phyloP scores from a whole-genome alignment of 2,329 filamentous ascomycete genomes.

The Phialemonium atrogriseum region DNA sequence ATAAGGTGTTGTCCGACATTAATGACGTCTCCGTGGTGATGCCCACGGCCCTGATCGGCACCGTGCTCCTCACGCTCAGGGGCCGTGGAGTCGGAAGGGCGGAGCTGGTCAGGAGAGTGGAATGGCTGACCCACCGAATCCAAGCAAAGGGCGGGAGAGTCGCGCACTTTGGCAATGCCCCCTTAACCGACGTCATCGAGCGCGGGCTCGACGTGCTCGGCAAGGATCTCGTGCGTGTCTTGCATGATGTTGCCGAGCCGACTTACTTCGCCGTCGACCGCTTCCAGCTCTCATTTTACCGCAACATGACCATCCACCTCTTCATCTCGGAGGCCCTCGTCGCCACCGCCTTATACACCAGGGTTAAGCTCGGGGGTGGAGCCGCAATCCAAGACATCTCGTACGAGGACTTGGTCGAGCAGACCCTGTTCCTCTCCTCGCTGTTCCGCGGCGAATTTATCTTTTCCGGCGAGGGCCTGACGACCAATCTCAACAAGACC shows the following conservation, averaged over 20 bases:
- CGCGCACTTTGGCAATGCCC: constrained; percentile 79
- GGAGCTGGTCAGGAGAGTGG: constrained; percentile 77
- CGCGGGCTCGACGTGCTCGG: constrained; percentile 87
- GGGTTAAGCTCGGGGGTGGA: constrained; percentile 84
- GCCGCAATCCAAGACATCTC: constrained; percentile 70
- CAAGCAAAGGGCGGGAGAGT: constrained; percentile 82
- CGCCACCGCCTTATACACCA: constrained; percentile 81
- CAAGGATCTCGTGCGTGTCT: constrained; percentile 73
- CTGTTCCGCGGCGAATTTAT: constrained; percentile 97
- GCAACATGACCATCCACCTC: constrained; percentile 98
- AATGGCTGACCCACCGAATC: constrained; percentile 81
- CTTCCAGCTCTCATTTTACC: constrained; percentile 96
- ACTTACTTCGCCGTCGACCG: constrained; percentile 93
- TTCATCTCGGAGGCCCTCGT: constrained; percentile 93
- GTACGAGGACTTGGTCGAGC: constrained; percentile 63
- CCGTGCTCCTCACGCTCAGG: constrained; percentile 80
- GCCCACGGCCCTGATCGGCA: constrained; percentile 94
- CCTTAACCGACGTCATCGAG: constrained; percentile 75
- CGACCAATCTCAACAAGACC: constrained; percentile 72
- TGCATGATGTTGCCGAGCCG: constrained; percentile 75
- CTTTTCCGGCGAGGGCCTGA: constrained; percentile 79
- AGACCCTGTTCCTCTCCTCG: constrained; percentile 84
- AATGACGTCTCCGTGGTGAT: constrained; percentile 96
- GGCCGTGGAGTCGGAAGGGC: constrained; percentile 84
- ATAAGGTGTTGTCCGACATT: constrained; percentile 87